Evolutionary conservation across 176 grass and related monocot species (phyloP), one percentile per base, ranked within the genome.

Genomic region (Avena sativa): DNA sequence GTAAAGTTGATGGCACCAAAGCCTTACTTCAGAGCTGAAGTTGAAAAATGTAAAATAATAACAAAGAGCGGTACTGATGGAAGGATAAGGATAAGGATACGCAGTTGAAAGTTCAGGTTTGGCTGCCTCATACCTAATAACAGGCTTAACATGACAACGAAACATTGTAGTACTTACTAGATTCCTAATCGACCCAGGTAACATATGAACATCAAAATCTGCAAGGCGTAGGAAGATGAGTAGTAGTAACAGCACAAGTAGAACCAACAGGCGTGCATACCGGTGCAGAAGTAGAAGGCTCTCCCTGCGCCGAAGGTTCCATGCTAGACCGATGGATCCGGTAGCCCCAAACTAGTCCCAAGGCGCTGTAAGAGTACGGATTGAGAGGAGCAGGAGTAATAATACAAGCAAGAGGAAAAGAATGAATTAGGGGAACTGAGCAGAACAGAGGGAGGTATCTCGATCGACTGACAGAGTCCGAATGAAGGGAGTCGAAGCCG

Each of bases 261-360:
- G 14, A 76, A 62, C 25, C 7, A 47, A 63, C 25, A 74, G 21
- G 13, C 48, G 14, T 46, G 76, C 53, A 47, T 77, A 85, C 83
- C 83, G 56, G 13, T 48, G 56, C 20, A 75, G 52, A 43, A 8
- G 53, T 85, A 76, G 71, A 74, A 48, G 83, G 44, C 20, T 38
- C 40, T 57, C 52, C 71, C 15, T 25, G 83, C 8, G 49, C 25
- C 19, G 71, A 60, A 30, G 83, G 70, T n/a, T 85, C 83, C 83
- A 85, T 85, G 23, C 59, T 62, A 6, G 40, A 13, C 13, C 13
- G 36, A 65, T 49, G 40, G 56, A 80, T 61, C 76, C 55, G 11
- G 5, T n/a, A 60, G 52, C 62, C 58, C 78, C 25, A 53, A 53
- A 15, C 17, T 28, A 63, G 20, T 5, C 47, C 73, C 47, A 72